Evolutionary conservation across 352 stramenopile genomes (phyloP), one percentile per base, ranked within the genome.

Genomic region (Phytophthora meadii): DNA sequence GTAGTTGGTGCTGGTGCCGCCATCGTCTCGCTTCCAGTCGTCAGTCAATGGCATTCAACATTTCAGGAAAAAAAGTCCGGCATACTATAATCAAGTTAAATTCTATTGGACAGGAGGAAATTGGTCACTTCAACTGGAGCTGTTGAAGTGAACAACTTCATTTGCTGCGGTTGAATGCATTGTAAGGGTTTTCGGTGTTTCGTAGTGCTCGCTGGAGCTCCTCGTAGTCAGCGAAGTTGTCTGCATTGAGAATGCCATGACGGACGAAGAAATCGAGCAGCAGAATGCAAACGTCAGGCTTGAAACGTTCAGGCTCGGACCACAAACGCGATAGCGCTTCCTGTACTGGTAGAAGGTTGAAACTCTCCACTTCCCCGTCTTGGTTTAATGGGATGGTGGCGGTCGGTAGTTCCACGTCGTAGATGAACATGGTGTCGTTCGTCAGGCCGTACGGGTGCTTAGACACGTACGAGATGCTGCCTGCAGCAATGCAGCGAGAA

Each of bases 351-450:
- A 83, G 82, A 22, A 88, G 62, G 39, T 84, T 76, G 47, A 93
- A 93, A 24, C 54, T 63, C 57, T 88, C 79, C 37, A 93, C 84
- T 49, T 93, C 84, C 17, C 75, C 68, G 53, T 90, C 84, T 41
- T 73, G 57, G 49, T 87, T 91, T 17, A 54, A 55, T 11, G 79
- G 82, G 25, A 58, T 44, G 41, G 87, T 46, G 10, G 61, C 59
- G 0, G 11, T 12, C 15, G 84, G 77, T 25, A 93, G 42, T 48
- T 87, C 80, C 42, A 91, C 56, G 49, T 93, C 84, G 47, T 79
- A 93, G 22, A 86, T 65, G 52, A 89, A 77, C 84, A 91, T 91
- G 9, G 70, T 89, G 63, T 90, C 84, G 70, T 87, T 82, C 44
- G 84, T 66, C 4, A 92, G 67, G 11, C 84, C 84, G 28, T 74